A percentile compares a stretch with the other conserved stretches of the same genome.
Evolutionary conservation across 176 grass and related monocot species (phyloP).

Genomic region (Oropetium thomaeum): DNA sequence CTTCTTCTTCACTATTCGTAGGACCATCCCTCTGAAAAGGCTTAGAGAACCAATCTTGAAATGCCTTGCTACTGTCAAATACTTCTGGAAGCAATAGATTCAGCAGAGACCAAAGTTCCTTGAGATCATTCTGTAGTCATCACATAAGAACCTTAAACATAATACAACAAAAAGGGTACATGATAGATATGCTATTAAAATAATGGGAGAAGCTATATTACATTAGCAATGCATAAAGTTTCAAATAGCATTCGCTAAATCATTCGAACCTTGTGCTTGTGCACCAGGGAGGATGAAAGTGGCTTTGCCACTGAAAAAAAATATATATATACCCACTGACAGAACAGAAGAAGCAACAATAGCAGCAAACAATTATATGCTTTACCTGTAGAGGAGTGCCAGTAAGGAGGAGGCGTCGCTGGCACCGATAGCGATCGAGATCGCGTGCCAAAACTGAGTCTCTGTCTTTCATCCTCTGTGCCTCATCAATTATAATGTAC

Average conservation of each 20-base stretch:
- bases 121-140: slow-evolving; percentile 86
- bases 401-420: slow-evolving; percentile 90
- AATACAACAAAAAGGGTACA: slow-evolving; percentile 23
- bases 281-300: neutral
- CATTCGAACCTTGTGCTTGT: neutral
- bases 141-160: neutral
- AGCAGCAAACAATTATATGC: neutral
- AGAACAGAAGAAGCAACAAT: slow-evolving; percentile 2
- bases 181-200: neutral
- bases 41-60: slow-evolving; percentile 99
- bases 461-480: slow-evolving; percentile 97
- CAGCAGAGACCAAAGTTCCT: slow-evolving; percentile 98
- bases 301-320: neutral
- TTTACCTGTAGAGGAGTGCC: slow-evolving; percentile 95
- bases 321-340: neutral
- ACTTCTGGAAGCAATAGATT: slow-evolving; percentile 98
- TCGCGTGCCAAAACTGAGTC: slow-evolving; percentile 95
- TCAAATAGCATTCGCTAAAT: neutral
- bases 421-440: slow-evolving; percentile 94
- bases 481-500: slow-evolving; percentile 99
- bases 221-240: neutral
- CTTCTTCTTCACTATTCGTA: slow-evolving; percentile 73
- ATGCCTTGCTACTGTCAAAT: slow-evolving; percentile 97
- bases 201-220: neutral
- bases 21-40: slow-evolving; percentile 77